Conservation (phyloP, 108 stramenopile species). For the Nitzschia sp. region DNA sequence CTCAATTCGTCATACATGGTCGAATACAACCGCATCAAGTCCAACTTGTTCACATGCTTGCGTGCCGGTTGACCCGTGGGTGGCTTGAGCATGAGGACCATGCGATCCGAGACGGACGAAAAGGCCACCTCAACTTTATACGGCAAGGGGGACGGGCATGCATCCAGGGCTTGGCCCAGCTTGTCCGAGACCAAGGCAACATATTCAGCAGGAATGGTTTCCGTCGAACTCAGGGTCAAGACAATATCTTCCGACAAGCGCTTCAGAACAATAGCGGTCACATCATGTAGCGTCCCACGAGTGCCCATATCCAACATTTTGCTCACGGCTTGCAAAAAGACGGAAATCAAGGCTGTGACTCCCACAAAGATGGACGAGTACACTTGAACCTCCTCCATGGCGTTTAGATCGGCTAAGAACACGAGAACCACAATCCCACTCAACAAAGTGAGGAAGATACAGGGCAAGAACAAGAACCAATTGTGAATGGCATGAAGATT, state of each 20-base stretch:
- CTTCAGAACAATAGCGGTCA: slow-evolving; percentile 29
- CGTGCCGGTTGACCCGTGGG: slow-evolving; percentile 23
- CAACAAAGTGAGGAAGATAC: slow-evolving; percentile 28
- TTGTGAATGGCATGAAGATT: slow-evolving; percentile 34
- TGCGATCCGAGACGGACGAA: slow-evolving; percentile 34
- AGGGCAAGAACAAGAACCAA: slow-evolving; percentile 43
- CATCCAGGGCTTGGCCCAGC: slow-evolving; percentile 37
- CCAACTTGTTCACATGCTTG: slow-evolving; percentile 15
- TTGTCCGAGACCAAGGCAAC: slow-evolving; percentile 36
- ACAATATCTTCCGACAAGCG: slow-evolving; percentile 41
- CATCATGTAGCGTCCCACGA: slow-evolving; percentile 29
- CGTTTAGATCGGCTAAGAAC: slow-evolving; percentile 29
- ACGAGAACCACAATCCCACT: slow-evolving; percentile 35
- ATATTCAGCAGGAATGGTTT: slow-evolving; percentile 40
- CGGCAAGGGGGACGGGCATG: slow-evolving; percentile 33
- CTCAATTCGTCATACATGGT: slow-evolving; percentile 38
- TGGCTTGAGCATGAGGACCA: slow-evolving; percentile 39
- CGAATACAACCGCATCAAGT: slow-evolving; percentile 34
- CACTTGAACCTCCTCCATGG: slow-evolving; percentile 12
- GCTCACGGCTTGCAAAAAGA: slow-evolving; percentile 43
- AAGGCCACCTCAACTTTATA: slow-evolving; percentile 37
- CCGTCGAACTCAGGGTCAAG: slow-evolving; percentile 31
- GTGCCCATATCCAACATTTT: slow-evolving; percentile 41
- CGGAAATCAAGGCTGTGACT: slow-evolving; percentile 29
- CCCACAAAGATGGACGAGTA: slow-evolving; percentile 33